A percentile compares a stretch with the other conserved stretches of the same genome.
Evolutionary conservation across 2,329 filamentous ascomycete genomes (phyloP).

Genomic region (Parafenestella ontariensis): DNA sequence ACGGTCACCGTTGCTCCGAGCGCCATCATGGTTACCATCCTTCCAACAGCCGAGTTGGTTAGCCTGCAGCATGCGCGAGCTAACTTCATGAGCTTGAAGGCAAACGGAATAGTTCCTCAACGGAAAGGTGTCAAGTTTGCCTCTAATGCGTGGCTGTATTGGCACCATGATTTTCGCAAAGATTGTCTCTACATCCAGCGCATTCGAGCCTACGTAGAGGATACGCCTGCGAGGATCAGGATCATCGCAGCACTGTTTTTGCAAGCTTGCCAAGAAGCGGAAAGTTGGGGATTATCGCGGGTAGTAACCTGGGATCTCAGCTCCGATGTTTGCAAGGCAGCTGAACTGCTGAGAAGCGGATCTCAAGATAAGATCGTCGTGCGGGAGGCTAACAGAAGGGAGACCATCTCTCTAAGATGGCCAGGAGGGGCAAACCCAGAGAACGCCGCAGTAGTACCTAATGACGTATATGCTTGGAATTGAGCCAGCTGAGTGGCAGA

Average conservation of each 20-base stretch:
- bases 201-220: background rate
- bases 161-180: conserved; percentile 6
- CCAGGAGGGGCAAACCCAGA: background rate
- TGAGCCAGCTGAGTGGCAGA: background rate
- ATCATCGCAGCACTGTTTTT: conserved; percentile 1
- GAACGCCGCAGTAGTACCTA: background rate
- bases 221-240: background rate
- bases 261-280: conserved; percentile 3
- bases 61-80: conserved; percentile 8
- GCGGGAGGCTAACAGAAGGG: background rate
- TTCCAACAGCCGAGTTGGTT: conserved; percentile 4
- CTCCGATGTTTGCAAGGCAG: background rate
- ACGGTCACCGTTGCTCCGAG: background rate
- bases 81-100: conserved; percentile 2
- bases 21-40: background rate
- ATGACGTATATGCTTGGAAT: background rate
- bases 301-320: conserved; percentile 3
- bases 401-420: background rate
- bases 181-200: conserved; percentile 7
- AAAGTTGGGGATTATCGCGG: conserved; percentile 5
- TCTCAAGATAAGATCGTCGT: background rate
- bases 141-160: conserved; percentile 7
- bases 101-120: background rate
- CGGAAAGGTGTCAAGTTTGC: background rate
- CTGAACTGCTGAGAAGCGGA: background rate